These are phyloP conservation scores for Epichloe sylvatica DNA, from an alignment of 2,329 filamentous ascomycete genomes.

Conservation along the genomic window DNA sequence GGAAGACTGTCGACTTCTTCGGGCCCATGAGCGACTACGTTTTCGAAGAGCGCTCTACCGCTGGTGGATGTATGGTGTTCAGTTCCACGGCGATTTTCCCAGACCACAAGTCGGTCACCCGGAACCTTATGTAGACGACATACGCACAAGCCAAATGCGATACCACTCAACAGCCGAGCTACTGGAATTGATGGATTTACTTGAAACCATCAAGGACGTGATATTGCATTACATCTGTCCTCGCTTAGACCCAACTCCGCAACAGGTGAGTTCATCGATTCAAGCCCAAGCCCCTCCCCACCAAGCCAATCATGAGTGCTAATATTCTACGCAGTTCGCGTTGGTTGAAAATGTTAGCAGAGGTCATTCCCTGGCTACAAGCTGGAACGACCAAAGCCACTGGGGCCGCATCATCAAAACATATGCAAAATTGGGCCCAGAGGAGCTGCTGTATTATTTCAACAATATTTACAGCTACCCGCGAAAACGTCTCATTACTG, in stretches of 20 bases:
- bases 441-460: constrained; percentile 35
- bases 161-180: constrained; percentile 29
- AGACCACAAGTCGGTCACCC: constrained; percentile 24
- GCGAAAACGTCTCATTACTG: constrained; percentile 29
- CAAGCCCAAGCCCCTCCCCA: not conserved
- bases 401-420: constrained; percentile 29
- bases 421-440: constrained; percentile 35
- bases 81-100: constrained; percentile 34
- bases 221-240: constrained; percentile 33
- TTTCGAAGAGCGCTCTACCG: constrained; percentile 36
- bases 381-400: constrained; percentile 23
- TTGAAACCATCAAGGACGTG: constrained; percentile 30
- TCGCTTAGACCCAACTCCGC: constrained; percentile 24
- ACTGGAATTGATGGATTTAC: constrained; percentile 31
- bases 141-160: constrained; percentile 30
- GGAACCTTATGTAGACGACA: constrained; percentile 25
- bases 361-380: constrained; percentile 18
- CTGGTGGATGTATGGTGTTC: constrained; percentile 41
- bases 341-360: constrained; percentile 14
- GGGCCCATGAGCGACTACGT: constrained; percentile 27
- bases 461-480: constrained; percentile 32
- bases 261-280: constrained; percentile 17
- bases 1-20: constrained; percentile 31
- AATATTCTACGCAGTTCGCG: constrained; percentile 9
- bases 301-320: not conserved